Conservation (phyloP, 192 early-diverging fungal genomes). For the Endogone sp. region DNA sequence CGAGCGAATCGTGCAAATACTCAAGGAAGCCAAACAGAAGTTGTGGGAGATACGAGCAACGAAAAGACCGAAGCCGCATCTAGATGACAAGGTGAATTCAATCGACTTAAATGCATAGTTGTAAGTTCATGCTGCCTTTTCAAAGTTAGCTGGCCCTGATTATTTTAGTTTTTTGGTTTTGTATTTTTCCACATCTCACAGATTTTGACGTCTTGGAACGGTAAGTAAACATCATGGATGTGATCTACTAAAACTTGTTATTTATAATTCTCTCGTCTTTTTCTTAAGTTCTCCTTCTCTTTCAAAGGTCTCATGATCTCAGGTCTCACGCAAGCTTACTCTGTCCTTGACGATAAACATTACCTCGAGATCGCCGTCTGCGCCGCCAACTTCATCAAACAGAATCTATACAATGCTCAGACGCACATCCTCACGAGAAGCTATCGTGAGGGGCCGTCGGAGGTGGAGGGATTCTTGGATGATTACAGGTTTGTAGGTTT, state of each 20-base stretch:
- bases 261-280: too few species aligned
- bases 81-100: constrained; percentile 50
- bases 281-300: too few species aligned
- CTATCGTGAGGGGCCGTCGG: constrained; percentile 41
- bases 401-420: constrained; percentile 36
- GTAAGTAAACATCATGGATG: too few species aligned
- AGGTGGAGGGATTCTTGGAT: constrained; percentile 51
- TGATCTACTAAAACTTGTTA: too few species aligned
- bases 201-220: constrained; percentile 62
- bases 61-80: constrained; percentile 48
- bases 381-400: constrained; percentile 43
- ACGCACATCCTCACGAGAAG: constrained; percentile 35
- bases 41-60: constrained; percentile 36
- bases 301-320: constrained; percentile 50
- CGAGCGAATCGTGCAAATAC: constrained; percentile 22
- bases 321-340: constrained; percentile 36
- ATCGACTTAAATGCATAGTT: constrained; percentile 1
- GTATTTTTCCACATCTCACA: neutral
- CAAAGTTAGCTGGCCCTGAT: too few species aligned
- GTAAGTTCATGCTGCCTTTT: neutral
- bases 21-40: constrained; percentile 27
- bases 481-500: constrained; percentile 46
- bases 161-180: neutral
- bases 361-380: constrained; percentile 35
- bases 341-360: constrained; percentile 22